Evolutionary conservation across 768 basidiomycete species (phyloP).

Genomic region (Lyophyllum shimeji): DNA sequence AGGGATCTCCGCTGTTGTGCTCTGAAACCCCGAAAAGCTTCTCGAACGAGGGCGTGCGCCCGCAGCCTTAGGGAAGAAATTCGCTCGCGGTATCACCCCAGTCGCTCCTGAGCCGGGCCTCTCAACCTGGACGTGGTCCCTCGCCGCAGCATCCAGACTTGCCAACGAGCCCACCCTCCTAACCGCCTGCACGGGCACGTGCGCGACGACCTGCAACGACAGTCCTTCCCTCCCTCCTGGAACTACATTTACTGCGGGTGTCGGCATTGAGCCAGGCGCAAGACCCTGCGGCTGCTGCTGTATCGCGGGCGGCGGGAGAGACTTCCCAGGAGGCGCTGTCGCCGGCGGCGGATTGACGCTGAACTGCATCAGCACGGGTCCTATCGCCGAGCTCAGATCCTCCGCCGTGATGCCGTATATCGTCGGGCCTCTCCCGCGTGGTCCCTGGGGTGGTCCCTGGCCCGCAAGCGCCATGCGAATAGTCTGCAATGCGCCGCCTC

Average conservation of each 20-base stretch:
- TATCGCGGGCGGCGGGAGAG: background rate
- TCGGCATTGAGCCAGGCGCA: too few species aligned
- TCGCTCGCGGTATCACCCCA: conserved; percentile 50
- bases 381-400: conserved; percentile 48
- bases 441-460: conserved; percentile 1
- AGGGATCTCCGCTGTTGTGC: conserved; percentile 28
- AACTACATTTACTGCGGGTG: conserved; percentile 3
- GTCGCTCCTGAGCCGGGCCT: conserved; percentile 6
- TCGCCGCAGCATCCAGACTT: conserved; percentile 5
- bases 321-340: conserved; percentile 14
- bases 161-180: conserved; percentile 8
- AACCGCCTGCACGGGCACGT: conserved; percentile 3
- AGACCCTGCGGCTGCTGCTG: too few species aligned
- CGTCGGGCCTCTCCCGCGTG: conserved; percentile 39
- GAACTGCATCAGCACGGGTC: conserved; percentile 65
- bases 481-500: conserved; percentile 18
- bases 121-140: background rate
- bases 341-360: conserved; percentile 47
- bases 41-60: conserved; percentile 63
- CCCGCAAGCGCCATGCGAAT: conserved; percentile 29
- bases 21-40: conserved; percentile 75
- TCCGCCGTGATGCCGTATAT: conserved; percentile 58
- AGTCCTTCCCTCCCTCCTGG: background rate
- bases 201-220: background rate
- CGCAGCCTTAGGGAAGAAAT: conserved; percentile 60